Conservation (phyloP, 2,329 filamentous ascomycete genomes). For the Monosporascus sp. region DNA sequence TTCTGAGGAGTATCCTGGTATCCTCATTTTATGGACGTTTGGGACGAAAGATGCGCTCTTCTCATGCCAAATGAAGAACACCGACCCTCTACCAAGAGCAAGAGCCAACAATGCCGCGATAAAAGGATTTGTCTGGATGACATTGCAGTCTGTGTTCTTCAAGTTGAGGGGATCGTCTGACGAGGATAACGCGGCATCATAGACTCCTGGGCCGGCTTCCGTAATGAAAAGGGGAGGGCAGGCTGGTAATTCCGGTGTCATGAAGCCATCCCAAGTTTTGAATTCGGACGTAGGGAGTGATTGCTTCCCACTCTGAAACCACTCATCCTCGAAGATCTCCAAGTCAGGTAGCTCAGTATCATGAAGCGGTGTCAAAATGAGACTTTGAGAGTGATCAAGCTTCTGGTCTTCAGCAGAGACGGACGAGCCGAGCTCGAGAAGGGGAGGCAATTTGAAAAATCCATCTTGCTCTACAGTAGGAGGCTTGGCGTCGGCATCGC, state of each 20-base stretch:
- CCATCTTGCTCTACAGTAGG: conserved; percentile 16
- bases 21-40: conserved; percentile 39
- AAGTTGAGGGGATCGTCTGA: conserved; percentile 34
- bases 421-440: conserved; percentile 18
- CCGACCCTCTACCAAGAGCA: conserved; percentile 64
- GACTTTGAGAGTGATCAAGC: conserved; percentile 1
- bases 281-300: conserved; percentile 35
- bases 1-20: conserved; percentile 52
- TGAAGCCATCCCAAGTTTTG: conserved; percentile 67
- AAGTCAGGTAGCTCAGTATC: conserved; percentile 18
- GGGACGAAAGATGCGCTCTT: conserved; percentile 48
- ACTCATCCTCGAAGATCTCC: conserved; percentile 36
- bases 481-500: not conserved
- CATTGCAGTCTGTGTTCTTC: conserved; percentile 31
- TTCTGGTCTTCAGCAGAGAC: conserved; percentile 6
- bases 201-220: conserved; percentile 60
- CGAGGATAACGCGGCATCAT: conserved; percentile 56
- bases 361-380: conserved; percentile 16
- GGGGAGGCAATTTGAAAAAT: conserved; percentile 39
- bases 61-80: conserved; percentile 61
- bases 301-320: conserved; percentile 37
- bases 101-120: conserved; percentile 57
- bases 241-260: conserved; percentile 33
- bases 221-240: conserved; percentile 52
- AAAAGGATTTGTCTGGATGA: conserved; percentile 46